A percentile compares a stretch with the other conserved stretches of the same genome.
phyloP scores from a whole-genome alignment of 2,329 filamentous ascomycete species.

The Colletotrichum cuscutae region DNA sequence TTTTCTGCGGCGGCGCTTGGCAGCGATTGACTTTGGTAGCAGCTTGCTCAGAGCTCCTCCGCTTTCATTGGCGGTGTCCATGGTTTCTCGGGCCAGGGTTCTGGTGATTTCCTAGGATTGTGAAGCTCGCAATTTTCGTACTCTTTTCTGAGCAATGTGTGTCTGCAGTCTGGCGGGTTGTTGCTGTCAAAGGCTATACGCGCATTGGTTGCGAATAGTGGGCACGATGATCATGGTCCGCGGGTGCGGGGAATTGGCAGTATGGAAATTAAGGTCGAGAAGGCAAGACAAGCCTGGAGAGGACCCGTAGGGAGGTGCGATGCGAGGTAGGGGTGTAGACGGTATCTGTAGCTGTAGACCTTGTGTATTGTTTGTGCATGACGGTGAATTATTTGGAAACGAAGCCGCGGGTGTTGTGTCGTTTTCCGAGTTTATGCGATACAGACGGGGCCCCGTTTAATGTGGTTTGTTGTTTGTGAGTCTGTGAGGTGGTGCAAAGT shows the following conservation, averaged over 20 bases:
- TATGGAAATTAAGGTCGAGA: constrained; percentile 26
- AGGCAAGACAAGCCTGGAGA: not conserved
- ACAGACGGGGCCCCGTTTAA: not conserved
- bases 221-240: constrained; percentile 18
- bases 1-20: constrained; percentile 60
- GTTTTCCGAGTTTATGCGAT: not conserved
- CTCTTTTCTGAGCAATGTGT: constrained; percentile 2
- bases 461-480: not conserved
- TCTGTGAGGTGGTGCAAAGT: not conserved
- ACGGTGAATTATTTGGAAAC: not conserved
- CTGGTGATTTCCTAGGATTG: not conserved
- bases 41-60: constrained; percentile 56
- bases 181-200: constrained; percentile 21
- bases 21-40: constrained; percentile 61
- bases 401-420: not conserved
- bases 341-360: too few species aligned
- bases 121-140: constrained; percentile 18
- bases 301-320: not conserved
- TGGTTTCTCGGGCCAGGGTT: not conserved
- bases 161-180: constrained; percentile 12
- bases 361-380: not conserved
- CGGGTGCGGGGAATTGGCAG: not conserved
- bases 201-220: constrained; percentile 25
- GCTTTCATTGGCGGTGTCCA: constrained; percentile 20
- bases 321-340: not conserved